Evolutionary conservation across 163 green algal genomes (phyloP), one percentile per base, ranked within the genome.

Genomic region (Scenedesmus sp.): DNA sequence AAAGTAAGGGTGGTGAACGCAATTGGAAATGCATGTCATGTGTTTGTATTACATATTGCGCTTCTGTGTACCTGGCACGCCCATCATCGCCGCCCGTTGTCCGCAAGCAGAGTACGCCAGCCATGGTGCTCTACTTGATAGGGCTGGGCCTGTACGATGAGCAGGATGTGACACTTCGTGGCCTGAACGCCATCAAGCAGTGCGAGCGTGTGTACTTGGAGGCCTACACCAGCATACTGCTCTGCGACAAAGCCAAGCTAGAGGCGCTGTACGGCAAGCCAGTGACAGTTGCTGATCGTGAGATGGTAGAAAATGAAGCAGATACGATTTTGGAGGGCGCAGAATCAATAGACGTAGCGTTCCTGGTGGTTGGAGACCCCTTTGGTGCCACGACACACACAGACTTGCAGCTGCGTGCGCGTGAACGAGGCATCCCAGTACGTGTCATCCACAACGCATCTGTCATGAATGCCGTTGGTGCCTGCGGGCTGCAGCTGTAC

Each of bases 321-420:
- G 98, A 99, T 46, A 93, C 93, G 26, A 97, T 99, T 33, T 92
- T 99, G 40, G 89, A 94, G 26, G 95, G 96, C 12, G 96, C 97
- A 40, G 90, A 97, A 5, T 88, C 92, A 15, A 82, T 92, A 13
- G 97, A 99, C 83, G 97, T 99, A 24, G 97, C 98, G 1, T 99
- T 99, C 92, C 94, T 99, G 12, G 98, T 99, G 0, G 98, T 99
- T 16, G 98, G 98, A 0, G 98, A 99, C 93, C 97, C 98, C 1
- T 99, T 99, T 90, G 97, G 98, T 18, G 98, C 98, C 20, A 99
- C 98, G 24, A 99, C 98, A 33, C 98, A 99, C 94, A 97, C 96
- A 83, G 98, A 99, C 94, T 93, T 99, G 68, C 94, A 99, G 91
- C 89, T 99, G 44, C 90, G 98, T 6, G 98, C 98, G 0, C 91